phyloP scores from a whole-genome alignment of 495 filamentous ascomycete species.

The Lepraria neglecta region DNA sequence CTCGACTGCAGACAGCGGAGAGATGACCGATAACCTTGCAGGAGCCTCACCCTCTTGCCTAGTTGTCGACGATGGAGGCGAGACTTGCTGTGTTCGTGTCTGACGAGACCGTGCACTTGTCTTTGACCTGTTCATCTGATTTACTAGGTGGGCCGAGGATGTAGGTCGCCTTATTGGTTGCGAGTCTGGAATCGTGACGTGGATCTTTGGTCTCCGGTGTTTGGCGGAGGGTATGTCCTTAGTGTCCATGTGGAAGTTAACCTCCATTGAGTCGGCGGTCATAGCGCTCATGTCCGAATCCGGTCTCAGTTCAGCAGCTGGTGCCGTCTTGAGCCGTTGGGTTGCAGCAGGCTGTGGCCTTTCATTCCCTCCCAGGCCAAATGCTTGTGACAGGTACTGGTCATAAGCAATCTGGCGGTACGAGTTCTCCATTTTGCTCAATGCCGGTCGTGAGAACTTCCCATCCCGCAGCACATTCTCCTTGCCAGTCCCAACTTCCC shows the following conservation, averaged over 20 bases:
- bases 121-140: slow-evolving; percentile 22
- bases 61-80: slow-evolving; percentile 26
- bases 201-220: slow-evolving; percentile 29
- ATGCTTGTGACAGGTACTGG: slow-evolving; percentile 28
- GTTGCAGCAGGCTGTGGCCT: slow-evolving; percentile 14
- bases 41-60: slow-evolving; percentile 17
- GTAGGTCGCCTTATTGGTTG: slow-evolving; percentile 18
- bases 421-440: slow-evolving; percentile 18
- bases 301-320: slow-evolving; percentile 12
- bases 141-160: slow-evolving; percentile 22
- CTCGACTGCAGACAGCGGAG: slow-evolving; percentile 30
- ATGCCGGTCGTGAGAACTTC: slow-evolving; percentile 17
- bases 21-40: slow-evolving; percentile 29
- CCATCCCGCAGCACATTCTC: slow-evolving; percentile 19
- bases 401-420: slow-evolving; percentile 28
- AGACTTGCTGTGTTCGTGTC: slow-evolving; percentile 19
- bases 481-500: slow-evolving; percentile 19
- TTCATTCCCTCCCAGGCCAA: slow-evolving; percentile 19
- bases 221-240: slow-evolving; percentile 22
- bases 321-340: slow-evolving; percentile 14
- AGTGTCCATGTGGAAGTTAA: slow-evolving; percentile 19
- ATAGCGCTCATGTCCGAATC: slow-evolving; percentile 21
- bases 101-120: slow-evolving; percentile 14
- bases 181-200: slow-evolving; percentile 27
- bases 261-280: slow-evolving; percentile 23